These are phyloP conservation scores for Mortierella sp. DNA, from an alignment of 371 early-diverging fungal genomes.

Conservation along the genomic window DNA sequence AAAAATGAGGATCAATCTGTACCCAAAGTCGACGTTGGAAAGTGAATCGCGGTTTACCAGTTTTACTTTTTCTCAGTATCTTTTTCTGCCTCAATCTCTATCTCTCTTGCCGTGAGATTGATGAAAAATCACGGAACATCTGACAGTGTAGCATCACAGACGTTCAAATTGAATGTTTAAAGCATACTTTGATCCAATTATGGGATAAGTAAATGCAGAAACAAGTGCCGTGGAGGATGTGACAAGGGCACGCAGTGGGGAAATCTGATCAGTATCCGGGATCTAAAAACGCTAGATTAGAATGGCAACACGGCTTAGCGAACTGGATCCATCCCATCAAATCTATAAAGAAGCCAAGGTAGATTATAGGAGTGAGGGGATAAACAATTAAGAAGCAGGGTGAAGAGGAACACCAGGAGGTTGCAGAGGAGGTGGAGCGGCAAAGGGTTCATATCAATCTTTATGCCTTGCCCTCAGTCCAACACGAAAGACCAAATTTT, in stretches of 20 bases:
- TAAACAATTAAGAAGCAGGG: constrained; percentile 2
- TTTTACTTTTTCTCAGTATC: not conserved
- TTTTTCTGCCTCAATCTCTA: too few species aligned
- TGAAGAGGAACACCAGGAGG: constrained; percentile 7
- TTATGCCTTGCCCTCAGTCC: not conserved
- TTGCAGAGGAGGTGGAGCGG: not conserved
- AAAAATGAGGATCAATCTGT: not conserved
- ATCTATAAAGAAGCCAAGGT: not conserved
- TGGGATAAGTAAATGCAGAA: not conserved
- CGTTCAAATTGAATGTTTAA: too few species aligned
- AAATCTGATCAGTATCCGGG: not conserved
- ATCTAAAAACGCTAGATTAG: constrained; percentile 1
- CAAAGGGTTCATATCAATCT: not conserved
- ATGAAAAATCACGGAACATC: too few species aligned
- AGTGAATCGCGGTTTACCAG: not conserved
- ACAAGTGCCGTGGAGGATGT: not conserved
- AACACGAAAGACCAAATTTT: not conserved
- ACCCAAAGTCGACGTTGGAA: not conserved
- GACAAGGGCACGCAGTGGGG: too few species aligned
- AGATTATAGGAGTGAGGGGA: constrained; percentile 6
- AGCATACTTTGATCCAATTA: not conserved
- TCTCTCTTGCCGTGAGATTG: too few species aligned
- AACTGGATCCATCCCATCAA: not conserved
- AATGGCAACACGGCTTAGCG: not conserved
- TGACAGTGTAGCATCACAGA: too few species aligned